Evolutionary conservation across 2,329 filamentous ascomycete species (phyloP), one percentile per base, ranked within the genome.

Genomic region (Camillea tinctor): DNA sequence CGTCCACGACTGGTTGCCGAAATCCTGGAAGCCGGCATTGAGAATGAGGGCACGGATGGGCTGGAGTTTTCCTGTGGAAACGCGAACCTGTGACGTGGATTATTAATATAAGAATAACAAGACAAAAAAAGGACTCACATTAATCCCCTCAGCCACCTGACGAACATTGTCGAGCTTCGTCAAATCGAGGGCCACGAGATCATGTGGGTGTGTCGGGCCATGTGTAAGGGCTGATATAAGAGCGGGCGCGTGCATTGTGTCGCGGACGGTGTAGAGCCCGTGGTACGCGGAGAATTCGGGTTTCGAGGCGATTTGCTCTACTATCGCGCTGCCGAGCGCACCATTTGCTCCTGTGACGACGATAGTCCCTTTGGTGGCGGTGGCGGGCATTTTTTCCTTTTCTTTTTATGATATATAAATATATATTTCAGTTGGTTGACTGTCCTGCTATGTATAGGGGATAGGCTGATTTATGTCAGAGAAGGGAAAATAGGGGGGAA

Each of bases 1-100:
- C 3, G 59, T 56, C 57, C 54, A 66, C 11, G 50, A 54, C 56
- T 66, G 64, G 4, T 22, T 55, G 4, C 21, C 30, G 21, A 57
- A 54, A 50, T 72, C 68, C 40, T 64, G 48, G 54, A 54, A 69
- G 4, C 59, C 71, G 1, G 71, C 71, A 50, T 70, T 71, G 57
- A 71, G 62, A 13, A 73, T 65, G 22, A 73, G 58, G 2, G 68
- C 70, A 9, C 68, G 67, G 54, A 72, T 68, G 0, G 67, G 69
- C 3, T 69, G 71, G 13, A 73, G 52, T 6, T 62, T 48, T n/a
- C 67, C 65, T 0, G 52, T 50, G 2, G 64, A 57, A 3, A 70
- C 61, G 1, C 61, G 61, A 2, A 30, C 23, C n/a, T n/a, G n/a
- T n/a, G n/a, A n/a, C n/a, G n/a, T n/a, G n/a, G n/a, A n/a, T n/a